phyloP scores from a whole-genome alignment of 805 yeast species.

The Candida incommunis region DNA sequence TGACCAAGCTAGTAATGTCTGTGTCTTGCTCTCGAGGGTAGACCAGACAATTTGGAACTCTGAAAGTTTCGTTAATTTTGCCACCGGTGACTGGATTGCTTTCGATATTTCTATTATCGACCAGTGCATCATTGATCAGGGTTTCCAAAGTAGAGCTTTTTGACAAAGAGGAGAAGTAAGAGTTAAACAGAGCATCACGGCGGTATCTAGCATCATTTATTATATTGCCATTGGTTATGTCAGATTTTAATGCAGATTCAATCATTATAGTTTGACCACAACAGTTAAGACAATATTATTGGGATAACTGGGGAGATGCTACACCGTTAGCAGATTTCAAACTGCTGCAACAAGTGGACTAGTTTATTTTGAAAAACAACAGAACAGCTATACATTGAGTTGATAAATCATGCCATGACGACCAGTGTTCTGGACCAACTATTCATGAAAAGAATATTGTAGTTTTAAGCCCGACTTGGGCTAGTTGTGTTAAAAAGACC shows the following conservation, averaged over 20 bases:
- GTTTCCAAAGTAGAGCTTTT: not conserved
- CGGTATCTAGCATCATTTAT: constrained; percentile 13
- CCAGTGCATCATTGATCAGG: not conserved
- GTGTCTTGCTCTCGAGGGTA: not conserved
- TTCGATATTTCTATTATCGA: not conserved
- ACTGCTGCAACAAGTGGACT: too few species aligned
- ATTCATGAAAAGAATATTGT: too few species aligned
- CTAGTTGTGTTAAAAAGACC: too few species aligned
- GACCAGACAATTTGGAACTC: not conserved
- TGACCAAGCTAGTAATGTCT: not conserved
- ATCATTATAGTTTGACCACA: not conserved
- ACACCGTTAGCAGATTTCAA: too few species aligned
- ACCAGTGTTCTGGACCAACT: too few species aligned
- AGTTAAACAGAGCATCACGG: not conserved
- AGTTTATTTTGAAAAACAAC: too few species aligned
- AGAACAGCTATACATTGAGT: too few species aligned
- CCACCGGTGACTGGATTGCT: not conserved
- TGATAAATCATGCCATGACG: too few species aligned
- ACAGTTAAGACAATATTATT: constrained; percentile 6
- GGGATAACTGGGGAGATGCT: not conserved
- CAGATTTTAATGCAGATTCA: not conserved
- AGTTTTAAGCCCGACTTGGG: too few species aligned
- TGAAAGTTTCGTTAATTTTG: not conserved
- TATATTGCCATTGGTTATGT: not conserved
- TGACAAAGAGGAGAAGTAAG: not conserved